phyloP scores from a whole-genome alignment of 495 filamentous ascomycete species.

The Usnea hakonensis region DNA sequence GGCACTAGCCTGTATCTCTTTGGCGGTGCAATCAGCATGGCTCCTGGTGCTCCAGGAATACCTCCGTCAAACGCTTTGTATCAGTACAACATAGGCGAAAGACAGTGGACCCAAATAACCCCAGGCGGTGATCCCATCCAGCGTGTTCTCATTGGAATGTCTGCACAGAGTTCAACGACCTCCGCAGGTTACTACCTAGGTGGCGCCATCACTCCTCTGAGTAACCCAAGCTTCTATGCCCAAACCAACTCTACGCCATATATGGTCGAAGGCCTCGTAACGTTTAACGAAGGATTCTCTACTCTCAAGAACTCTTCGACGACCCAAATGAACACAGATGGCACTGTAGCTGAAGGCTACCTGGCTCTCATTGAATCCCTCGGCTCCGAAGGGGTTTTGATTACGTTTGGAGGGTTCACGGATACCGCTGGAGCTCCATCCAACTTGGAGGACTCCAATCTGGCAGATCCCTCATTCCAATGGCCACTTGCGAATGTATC shows the following conservation, averaged over 20 bases:
- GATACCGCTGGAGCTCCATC: conserved; percentile 5
- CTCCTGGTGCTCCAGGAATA: conserved; percentile 1
- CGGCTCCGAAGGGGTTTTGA: conserved; percentile 9
- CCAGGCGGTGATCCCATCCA: conserved; percentile 12
- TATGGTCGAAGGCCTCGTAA: conserved; percentile 17
- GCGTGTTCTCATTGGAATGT: conserved; percentile 9
- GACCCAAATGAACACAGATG: conserved; percentile 12
- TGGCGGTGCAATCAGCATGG: conserved; percentile 13
- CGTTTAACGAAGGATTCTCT: conserved; percentile 7
- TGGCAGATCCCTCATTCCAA: conserved; percentile 8
- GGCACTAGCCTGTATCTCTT: conserved; percentile 15
- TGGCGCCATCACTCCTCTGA: conserved; percentile 9
- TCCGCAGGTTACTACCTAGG: conserved; percentile 12
- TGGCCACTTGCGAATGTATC: conserved; percentile 14
- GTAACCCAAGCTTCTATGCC: conserved; percentile 10
- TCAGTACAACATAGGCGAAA: conserved; percentile 4
- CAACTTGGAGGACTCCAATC: not conserved
- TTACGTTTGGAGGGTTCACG: conserved; percentile 16
- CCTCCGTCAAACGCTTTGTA: conserved; percentile 12
- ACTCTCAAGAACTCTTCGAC: conserved; percentile 12
- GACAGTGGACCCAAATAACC: conserved; percentile 7
- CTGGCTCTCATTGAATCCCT: conserved; percentile 14
- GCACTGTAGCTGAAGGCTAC: conserved; percentile 12
- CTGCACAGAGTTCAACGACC: conserved; percentile 1
- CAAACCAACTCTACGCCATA: conserved; percentile 2